Evolutionary conservation across 306 rosid genomes (phyloP), one percentile per base, ranked within the genome.

Genomic region (Coriaria nepalensis): DNA sequence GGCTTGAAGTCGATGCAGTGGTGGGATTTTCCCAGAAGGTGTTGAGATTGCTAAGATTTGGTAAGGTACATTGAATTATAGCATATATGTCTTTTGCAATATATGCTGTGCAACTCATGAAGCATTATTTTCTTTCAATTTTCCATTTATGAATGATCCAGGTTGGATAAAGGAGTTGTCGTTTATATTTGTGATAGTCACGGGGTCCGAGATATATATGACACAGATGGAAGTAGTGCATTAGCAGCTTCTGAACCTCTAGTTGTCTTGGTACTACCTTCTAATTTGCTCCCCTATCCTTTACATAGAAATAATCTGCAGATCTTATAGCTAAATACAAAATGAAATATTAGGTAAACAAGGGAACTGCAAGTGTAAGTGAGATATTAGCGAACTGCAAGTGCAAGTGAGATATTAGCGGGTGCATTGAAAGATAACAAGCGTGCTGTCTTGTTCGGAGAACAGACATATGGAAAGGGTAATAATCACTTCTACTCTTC

Each of bases 311-410:
- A 54, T 32, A 40, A 14, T 33, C 40, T 33, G 2, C 32, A 6
- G 40, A 2, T 41, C 7, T 40, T 33, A 11, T 40, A 29, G 40
- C 49, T 33, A 7, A 20, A 20, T 20, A 20, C 29, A 20, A 20
- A 20, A 3, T 20, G 29, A 20, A 20, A 52, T 55, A 47, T 47
- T 57, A 90, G 98, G 98, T 90, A 62, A 85, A 85, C 57, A 85
- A 85, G 77, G 98, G 98, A 73, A 90, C 98, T 35, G 98, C 98
- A 32, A 90, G 98, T 75, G 95, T 95, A 15, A 90, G 98, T 52
- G 98, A 90, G 72, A 90, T 90, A 48, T 77, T 90, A 69, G 98
- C 98, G 0, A 73, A 90, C 98, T 35, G 98, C 98, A 32, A 90
- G 98, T 75, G 95, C 98, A 15, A 90, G 98, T 52, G 98, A 90